Percentiles rank a stretch among this genome's conserved stretches.
phyloP scores from a whole-genome alignment of 78 protist species.

The Dictyostelium capitatum region DNA sequence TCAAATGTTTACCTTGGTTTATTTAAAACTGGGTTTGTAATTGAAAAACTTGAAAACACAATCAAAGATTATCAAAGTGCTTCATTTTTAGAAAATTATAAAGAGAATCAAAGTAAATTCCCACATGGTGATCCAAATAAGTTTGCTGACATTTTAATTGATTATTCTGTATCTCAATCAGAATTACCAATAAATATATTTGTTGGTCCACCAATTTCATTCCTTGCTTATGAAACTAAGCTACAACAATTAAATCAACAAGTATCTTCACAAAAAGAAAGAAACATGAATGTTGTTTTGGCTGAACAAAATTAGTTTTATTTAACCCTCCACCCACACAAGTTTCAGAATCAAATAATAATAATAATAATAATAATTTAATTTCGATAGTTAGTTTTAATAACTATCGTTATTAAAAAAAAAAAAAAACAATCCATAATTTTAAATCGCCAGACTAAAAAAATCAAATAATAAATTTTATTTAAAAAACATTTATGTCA shows the following conservation, averaged over 20 bases:
- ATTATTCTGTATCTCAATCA: neutral
- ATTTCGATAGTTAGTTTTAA: no score
- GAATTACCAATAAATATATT: neutral
- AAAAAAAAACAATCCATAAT: no score
- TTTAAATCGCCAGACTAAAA: no score
- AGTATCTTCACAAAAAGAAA: slow-evolving; percentile 20
- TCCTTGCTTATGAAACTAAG: neutral
- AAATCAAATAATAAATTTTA: no score
- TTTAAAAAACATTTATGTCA: no score
- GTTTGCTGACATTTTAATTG: slow-evolving; percentile 25
- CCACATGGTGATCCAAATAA: neutral
- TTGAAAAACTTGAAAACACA: neutral
- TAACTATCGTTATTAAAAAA: no score
- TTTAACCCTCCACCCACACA: no score
- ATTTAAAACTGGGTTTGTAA: neutral
- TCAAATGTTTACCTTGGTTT: neutral
- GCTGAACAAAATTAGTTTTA: no score
- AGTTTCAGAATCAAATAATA: no score
- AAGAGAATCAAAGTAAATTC: neutral
- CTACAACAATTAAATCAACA: slow-evolving; percentile 2
- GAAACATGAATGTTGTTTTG: no score
- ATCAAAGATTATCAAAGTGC: neutral
- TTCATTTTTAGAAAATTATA: neutral
- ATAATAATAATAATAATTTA: no score
- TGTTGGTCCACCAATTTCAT: neutral